These are phyloP conservation scores for Powellomyces hirtus DNA, from an alignment of 192 early-diverging fungal genomes.

Conservation along the genomic window DNA sequence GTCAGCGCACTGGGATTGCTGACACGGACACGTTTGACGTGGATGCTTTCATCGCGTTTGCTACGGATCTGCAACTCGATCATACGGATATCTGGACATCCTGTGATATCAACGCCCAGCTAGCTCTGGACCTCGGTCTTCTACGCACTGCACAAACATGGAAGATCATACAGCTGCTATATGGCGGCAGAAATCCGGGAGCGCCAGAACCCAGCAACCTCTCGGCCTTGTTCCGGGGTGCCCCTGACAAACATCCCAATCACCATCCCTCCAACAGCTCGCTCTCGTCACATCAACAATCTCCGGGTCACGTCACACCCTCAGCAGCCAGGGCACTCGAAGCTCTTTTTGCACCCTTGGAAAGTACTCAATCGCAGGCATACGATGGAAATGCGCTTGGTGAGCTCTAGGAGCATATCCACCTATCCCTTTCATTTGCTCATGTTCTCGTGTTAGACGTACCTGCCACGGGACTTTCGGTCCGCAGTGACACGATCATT, in stretches of 20 bases:
- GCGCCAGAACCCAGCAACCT: slow-evolving; percentile 31
- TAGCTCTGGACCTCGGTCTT: slow-evolving; percentile 59
- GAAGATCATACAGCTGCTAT: slow-evolving; percentile 69
- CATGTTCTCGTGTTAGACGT: no score
- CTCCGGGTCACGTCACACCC: background rate
- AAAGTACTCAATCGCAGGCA: background rate
- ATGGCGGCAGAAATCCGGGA: slow-evolving; percentile 22
- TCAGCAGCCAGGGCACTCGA: background rate
- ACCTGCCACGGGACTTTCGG: background rate
- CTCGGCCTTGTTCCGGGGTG: slow-evolving; percentile 11
- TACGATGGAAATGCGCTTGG: no score
- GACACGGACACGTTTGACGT: slow-evolving; percentile 62
- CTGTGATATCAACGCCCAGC: slow-evolving; percentile 2
- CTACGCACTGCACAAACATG: slow-evolving; percentile 71
- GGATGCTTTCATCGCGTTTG: slow-evolving; percentile 64
- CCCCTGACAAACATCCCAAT: no score
- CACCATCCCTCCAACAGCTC: no score
- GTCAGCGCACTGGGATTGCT: slow-evolving; percentile 1
- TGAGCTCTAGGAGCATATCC: no score
- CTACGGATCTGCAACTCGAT: slow-evolving; percentile 61
- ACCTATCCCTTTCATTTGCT: no score
- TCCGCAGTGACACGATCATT: background rate
- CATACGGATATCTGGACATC: slow-evolving; percentile 42
- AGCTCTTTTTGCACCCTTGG: background rate
- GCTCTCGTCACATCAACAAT: no score